Conservation (phyloP, 2,329 filamentous ascomycete genomes). For the Chrysosporium queenslandicum region DNA sequence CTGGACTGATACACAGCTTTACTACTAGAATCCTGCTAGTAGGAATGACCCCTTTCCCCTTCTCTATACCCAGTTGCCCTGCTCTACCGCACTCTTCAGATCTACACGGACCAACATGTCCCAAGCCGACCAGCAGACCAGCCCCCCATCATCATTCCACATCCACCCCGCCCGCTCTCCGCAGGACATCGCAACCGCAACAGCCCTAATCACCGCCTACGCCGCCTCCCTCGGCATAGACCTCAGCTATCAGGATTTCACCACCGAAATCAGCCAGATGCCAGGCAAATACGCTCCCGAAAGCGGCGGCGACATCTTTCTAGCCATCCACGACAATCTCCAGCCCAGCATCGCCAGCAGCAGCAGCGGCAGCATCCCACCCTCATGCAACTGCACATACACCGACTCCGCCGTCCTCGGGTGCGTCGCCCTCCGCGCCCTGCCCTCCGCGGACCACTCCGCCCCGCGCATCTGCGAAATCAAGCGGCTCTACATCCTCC, state of each 20-base stretch:
- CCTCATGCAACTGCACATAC: not conserved
- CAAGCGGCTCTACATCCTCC: conserved; percentile 47
- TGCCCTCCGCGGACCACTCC: not conserved
- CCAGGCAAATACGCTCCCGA: conserved; percentile 44
- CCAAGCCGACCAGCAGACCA: no score
- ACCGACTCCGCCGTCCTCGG: conserved; percentile 29
- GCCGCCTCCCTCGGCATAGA: conserved; percentile 42
- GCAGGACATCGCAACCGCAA: conserved; percentile 10
- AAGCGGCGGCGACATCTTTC: conserved; percentile 12
- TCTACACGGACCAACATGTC: no score
- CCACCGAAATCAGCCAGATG: conserved; percentile 42
- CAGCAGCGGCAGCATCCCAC: conserved; percentile 17
- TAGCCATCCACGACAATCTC: conserved; percentile 8
- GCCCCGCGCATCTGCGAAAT: conserved; percentile 43
- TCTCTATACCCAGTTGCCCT: no score
- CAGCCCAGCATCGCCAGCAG: no score
- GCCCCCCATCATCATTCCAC: conserved; percentile 1
- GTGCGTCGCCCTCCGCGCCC: conserved; percentile 42
- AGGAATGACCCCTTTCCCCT: not conserved
- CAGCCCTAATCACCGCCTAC: conserved; percentile 35
- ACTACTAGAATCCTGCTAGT: not conserved
- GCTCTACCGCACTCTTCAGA: no score
- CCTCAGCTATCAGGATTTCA: conserved; percentile 49
- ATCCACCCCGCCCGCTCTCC: conserved; percentile 13
- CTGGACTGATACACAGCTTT: not conserved